These are phyloP conservation scores for Xanthoconium purpureum DNA, from an alignment of 768 basidiomycete species.

Conservation along the genomic window DNA sequence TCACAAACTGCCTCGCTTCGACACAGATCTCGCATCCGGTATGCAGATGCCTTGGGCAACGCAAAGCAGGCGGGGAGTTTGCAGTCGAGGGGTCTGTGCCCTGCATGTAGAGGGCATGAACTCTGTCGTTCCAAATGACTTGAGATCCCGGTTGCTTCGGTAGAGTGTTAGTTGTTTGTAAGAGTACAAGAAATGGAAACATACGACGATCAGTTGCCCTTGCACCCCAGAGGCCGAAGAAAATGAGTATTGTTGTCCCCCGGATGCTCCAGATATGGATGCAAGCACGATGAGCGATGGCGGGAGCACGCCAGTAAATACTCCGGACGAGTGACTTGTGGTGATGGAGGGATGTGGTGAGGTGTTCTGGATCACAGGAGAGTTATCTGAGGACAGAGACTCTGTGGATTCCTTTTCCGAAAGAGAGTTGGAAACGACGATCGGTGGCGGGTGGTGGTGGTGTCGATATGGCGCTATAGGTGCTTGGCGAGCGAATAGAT, in stretches of 20 bases:
- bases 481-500: slow-evolving; percentile 72
- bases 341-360: slow-evolving; percentile 26
- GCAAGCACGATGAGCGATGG: slow-evolving; percentile 31
- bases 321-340: slow-evolving; percentile 18
- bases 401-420: slow-evolving; percentile 27
- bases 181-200: background rate
- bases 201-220: background rate
- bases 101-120: slow-evolving; percentile 50
- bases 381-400: slow-evolving; percentile 18
- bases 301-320: slow-evolving; percentile 21
- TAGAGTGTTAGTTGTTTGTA: background rate
- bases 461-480: slow-evolving; percentile 40
- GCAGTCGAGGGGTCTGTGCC: slow-evolving; percentile 62
- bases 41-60: slow-evolving; percentile 72
- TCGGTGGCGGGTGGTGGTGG: slow-evolving; percentile 35
- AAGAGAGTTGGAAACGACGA: slow-evolving; percentile 27
- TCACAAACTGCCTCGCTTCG: slow-evolving; percentile 46
- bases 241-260: slow-evolving; percentile 3
- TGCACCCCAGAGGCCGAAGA: background rate
- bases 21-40: slow-evolving; percentile 75
- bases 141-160: slow-evolving; percentile 15
- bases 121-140: slow-evolving; percentile 39
- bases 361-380: slow-evolving; percentile 20
- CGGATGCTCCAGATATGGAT: slow-evolving; percentile 25
- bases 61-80: slow-evolving; percentile 58